Evolutionary conservation across 2,329 filamentous ascomycete genomes (phyloP).

Genomic region (Chaetomium olivaceum): DNA sequence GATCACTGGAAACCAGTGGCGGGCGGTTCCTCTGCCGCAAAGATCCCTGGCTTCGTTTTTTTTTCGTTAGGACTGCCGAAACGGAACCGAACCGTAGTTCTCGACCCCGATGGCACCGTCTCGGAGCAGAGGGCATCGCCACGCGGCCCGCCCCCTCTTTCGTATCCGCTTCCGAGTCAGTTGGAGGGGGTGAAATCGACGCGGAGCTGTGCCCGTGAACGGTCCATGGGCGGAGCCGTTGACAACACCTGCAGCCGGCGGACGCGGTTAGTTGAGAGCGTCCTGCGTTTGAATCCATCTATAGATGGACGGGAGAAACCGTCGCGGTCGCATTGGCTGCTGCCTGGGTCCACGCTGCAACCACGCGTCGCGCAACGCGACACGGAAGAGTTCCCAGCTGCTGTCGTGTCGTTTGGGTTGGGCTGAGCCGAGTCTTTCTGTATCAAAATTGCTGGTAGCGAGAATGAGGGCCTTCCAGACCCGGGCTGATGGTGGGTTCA

Average conservation of each 20-base stretch:
- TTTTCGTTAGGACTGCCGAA: not conserved
- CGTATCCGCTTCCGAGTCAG: conserved; percentile 10
- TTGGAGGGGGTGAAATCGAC: not conserved
- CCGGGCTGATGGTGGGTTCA: conserved; percentile 16
- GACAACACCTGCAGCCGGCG: not conserved
- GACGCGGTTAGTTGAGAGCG: not conserved
- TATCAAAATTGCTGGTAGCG: conserved; percentile 12
- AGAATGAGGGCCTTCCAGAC: conserved; percentile 5
- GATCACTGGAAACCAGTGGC: not conserved
- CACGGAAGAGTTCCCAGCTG: not conserved
- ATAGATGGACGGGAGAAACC: not conserved
- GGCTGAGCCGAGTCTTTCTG: not conserved
- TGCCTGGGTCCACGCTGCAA: conserved; percentile 13
- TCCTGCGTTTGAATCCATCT: conserved; percentile 5
- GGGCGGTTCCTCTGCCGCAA: not conserved
- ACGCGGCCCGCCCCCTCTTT: conserved; percentile 4
- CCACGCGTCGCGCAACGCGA: conserved; percentile 15
- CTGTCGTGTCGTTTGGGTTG: not conserved
- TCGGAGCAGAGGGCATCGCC: not conserved
- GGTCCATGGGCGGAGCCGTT: conserved; percentile 9
- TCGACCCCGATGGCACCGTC: not conserved
- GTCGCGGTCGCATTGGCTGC: conserved; percentile 6
- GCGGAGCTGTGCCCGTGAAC: conserved; percentile 15
- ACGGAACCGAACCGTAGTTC: not conserved
- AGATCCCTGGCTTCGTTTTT: not conserved